These are phyloP conservation scores for Ampelocalamus luodianensis DNA, from an alignment of 176 grass and related monocot genomes.

Conservation along the genomic window DNA sequence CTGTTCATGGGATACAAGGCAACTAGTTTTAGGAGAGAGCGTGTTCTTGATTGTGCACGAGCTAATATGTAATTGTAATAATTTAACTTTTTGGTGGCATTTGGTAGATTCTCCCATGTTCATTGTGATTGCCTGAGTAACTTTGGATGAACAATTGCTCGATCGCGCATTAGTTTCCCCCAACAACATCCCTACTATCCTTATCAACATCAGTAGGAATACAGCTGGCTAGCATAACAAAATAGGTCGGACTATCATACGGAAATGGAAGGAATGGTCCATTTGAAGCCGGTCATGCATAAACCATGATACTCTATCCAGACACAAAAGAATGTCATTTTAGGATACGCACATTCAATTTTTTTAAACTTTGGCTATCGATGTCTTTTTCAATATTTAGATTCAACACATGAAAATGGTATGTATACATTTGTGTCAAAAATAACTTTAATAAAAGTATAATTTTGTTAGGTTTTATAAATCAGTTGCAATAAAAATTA, in stretches of 20 bases:
- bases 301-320: not conserved
- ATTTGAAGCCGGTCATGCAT: not conserved
- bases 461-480: no score
- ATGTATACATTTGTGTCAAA: no score
- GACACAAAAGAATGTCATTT: no score
- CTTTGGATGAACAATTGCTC: not conserved
- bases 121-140: not conserved
- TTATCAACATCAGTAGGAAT: not conserved
- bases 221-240: not conserved
- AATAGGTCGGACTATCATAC: not conserved
- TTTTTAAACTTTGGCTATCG: no score
- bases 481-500: no score
- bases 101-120: not conserved
- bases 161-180: not conserved
- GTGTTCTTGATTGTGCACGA: not conserved
- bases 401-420: no score
- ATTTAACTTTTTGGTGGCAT: no score
- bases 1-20: no score
- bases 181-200: not conserved
- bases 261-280: not conserved
- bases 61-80: no score
- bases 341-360: no score
- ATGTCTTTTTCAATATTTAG: no score
- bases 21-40: not conserved
- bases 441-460: no score